Evolutionary conservation across 140 eudicot genomes (phyloP).

Genomic region (Ambrosia hybrid): DNA sequence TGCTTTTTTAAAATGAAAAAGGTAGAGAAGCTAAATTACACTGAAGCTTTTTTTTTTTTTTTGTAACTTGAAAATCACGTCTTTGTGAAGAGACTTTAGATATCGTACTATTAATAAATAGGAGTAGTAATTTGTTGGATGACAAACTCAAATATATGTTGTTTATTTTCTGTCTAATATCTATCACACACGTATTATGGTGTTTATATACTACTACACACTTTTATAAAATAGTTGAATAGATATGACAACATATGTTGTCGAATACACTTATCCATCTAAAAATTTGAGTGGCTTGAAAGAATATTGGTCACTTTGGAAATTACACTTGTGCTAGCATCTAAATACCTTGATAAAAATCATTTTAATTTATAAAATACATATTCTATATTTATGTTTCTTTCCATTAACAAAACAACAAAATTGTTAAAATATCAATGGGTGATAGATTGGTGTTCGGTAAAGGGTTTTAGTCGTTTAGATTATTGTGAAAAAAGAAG

Average conservation of each 20-base stretch:
- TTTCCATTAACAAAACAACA: background rate
- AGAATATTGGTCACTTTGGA: no score
- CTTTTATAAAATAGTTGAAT: no score
- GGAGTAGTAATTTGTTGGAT: no score
- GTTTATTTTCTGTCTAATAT: background rate
- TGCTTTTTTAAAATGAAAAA: background rate
- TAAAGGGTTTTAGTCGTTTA: slow-evolving; percentile 30
- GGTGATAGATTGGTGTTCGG: slow-evolving; percentile 24
- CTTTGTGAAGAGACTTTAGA: background rate
- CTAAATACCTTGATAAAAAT: background rate
- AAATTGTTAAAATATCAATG: slow-evolving; percentile 7
- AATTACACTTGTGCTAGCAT: background rate
- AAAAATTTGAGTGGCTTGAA: no score
- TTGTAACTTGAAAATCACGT: background rate
- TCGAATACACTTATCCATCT: no score
- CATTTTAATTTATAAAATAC: background rate
- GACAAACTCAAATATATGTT: no score
- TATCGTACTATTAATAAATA: background rate
- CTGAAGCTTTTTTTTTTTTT: no score
- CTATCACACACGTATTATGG: background rate
- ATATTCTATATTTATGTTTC: background rate
- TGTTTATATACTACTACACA: background rate
- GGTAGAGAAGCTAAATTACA: background rate
- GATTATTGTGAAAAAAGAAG: slow-evolving; percentile 23
- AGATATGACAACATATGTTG: no score